Evolutionary conservation across 352 stramenopile species (phyloP), one percentile per base, ranked within the genome.

Genomic region (Globisporangium nodosum): DNA sequence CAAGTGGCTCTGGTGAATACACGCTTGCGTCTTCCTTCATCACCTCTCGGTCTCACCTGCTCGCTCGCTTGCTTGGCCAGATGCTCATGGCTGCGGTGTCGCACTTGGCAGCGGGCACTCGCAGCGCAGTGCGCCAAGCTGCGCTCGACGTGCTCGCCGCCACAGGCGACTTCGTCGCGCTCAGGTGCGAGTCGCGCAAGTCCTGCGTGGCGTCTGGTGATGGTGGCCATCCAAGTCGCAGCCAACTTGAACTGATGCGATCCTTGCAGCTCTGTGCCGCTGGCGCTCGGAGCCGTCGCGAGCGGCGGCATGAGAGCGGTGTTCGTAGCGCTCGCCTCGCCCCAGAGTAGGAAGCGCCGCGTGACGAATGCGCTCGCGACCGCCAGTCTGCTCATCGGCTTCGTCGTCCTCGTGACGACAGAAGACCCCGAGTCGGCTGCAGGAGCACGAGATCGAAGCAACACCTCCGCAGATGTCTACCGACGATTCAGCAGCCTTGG

Each of bases 251-350:
- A 27, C 43, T 11, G n/a, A 20, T 53, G 9, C 18, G 46, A 0
- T 57, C 35, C 16, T 6, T 59, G n/a, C 50, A 67, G 65, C 43
- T 42, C 61, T 5, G 52, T 52, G 24, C 61, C 60, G 18, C 49
- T 77, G n/a, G 56, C 62, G 3, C 54, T 77, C 3, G 66, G 51
- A 9, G 58, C 40, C 0, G 46, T 54, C n/a, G 46, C 46, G 18
- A 49, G 53, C 49, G 48, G 57, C 2, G 40, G 55, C 39, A 56
- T 46, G 31, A 39, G 11, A 45, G 62, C 56, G 12, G 37, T 61
- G 15, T 40, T 68, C 6, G 52, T 20, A 43, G 21, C 46, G 0
- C 49, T 62, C 43, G 60, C 20, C 12, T 3, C n/a, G 0, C 52
- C 15, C 6, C 27, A 55, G n/a, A 53, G 43, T 30, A 48, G n/a